Percentiles rank a stretch among this genome's conserved stretches.
Conservation (phyloP, 371 early-diverging fungal species). For the Apophysomyces ossiformis region DNA sequence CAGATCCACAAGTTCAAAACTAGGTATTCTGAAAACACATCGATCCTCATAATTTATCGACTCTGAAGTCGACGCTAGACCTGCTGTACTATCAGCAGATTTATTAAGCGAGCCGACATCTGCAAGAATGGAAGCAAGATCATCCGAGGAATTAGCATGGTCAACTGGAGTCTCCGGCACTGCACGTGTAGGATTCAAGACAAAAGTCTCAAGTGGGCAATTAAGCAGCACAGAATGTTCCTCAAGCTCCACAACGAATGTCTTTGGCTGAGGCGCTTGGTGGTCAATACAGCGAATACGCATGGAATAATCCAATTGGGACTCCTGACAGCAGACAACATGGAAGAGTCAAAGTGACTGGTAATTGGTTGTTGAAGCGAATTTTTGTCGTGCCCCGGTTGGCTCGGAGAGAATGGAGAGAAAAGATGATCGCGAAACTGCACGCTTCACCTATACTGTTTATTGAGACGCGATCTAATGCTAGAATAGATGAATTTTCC, state of each 20-base stretch:
- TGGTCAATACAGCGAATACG: slow-evolving; percentile 43
- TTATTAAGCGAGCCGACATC: slow-evolving; percentile 1
- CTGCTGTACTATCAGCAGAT: neutral
- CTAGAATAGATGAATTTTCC: too few species aligned
- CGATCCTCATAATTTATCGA: slow-evolving; percentile 25
- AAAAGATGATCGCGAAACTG: too few species aligned
- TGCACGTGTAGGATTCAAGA: slow-evolving; percentile 9
- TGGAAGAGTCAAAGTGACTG: too few species aligned
- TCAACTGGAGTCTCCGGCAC: slow-evolving; percentile 9
- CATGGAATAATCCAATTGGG: slow-evolving; percentile 15
- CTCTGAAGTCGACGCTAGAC: neutral
- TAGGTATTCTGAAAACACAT: slow-evolving; percentile 53
- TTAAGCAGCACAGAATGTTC: slow-evolving; percentile 45
- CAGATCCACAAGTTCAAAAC: slow-evolving; percentile 59
- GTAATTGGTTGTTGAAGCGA: too few species aligned
- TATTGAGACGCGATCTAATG: too few species aligned
- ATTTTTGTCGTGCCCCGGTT: too few species aligned
- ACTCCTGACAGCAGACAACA: too few species aligned
- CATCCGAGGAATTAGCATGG: neutral
- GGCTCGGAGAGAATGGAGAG: too few species aligned
- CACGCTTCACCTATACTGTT: too few species aligned
- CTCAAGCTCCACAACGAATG: slow-evolving; percentile 42
- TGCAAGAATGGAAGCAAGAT: slow-evolving; percentile 12
- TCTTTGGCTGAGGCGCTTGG: slow-evolving; percentile 28
- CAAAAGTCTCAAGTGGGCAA: slow-evolving; percentile 43